Evolutionary conservation across 192 early-diverging fungal species (phyloP), one percentile per base, ranked within the genome.

Genomic region (Gryganskiella cystojenkinii): DNA sequence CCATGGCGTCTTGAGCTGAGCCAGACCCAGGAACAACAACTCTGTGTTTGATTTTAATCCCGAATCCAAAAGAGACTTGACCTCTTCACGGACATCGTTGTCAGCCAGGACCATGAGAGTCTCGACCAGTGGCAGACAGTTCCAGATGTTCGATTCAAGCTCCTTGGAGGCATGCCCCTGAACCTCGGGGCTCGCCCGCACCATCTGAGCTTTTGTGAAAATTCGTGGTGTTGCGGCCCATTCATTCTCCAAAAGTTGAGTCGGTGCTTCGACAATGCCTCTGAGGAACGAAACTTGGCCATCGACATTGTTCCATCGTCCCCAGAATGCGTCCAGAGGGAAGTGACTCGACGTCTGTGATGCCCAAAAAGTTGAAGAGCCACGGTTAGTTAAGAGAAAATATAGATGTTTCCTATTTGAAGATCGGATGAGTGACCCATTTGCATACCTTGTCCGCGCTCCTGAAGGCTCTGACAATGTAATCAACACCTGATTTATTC

Each of bases 81-180:
- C 88, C 34, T 91, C 90, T 9, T 89, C 92, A 43, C 76, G 67
- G 11, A 82, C 82, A 2, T 82, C 82, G 55, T 84, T 81, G 61
- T 92, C 84, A 45, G 88, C 79, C 81, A 90, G 57, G 61, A 61
- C 53, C 51, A 83, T 76, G 6, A 94, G 68, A 17, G 88, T 87
- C 61, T 93, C 90, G 33, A 93, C 85, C 43, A 95, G 73, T 20
- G 94, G 91, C 25, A 94, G 59, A 0, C 82, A 88, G 76, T 95
- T 95, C 80, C 90, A 89, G 15, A 86, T 81, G 37, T 80, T 80
- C 1, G 76, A 81, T 22, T 83, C 80, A 3, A 91, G 61, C 35
- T 89, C 80, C 25, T 57, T 67, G 35, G 84, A 69, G 40, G 85
- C 80, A 34, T 81, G 67, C 40, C 82, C 67, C 19, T 79, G 83